Base-by-base conservation (phyloP, 257 asterid genomes). In the Cruciata laevipes region DNA sequence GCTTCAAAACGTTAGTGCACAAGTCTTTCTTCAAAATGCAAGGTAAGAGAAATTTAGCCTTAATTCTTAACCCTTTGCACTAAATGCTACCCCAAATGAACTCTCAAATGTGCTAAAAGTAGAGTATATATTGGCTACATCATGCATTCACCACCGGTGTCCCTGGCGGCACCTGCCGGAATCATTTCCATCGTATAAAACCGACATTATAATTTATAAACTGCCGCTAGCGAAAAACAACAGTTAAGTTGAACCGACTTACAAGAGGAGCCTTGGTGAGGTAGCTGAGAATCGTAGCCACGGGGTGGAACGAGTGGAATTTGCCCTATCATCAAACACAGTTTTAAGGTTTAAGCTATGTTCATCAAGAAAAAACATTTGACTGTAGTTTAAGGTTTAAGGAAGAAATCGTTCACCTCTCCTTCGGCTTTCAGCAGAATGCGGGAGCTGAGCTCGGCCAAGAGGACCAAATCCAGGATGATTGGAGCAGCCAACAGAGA, bases 101-200 rank as follows among this genome's bases (percentile, higher is more conserved):
- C n/a, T n/a, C n/a, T n/a, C n/a, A n/a, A n/a, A n/a, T n/a, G n/a
- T n/a, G n/a, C n/a, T n/a, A n/a, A n/a, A n/a, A n/a, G n/a, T n/a
- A n/a, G n/a, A n/a, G n/a, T n/a, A n/a, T n/a, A n/a, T n/a, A n/a
- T n/a, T n/a, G n/a, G n/a, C n/a, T n/a, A n/a, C n/a, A n/a, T n/a
- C n/a, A n/a, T 0, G 99, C 99, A 74, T 94, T 94, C 79, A 94
- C 99, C 67, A 94, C 99, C 0, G 97, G 99, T 5, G 99, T 94
- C 23, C 97, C 99, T 17, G 97, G 97, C 27, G 99, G 99, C 44
- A 94, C 97, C 97, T 94, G 81, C 18, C 6, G 4, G 18, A 42
- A n/a, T n/a, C n/a, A 37, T 78, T 62, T 47, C 4, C 20, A 17
- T 17, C 51, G 12, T n/a, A n/a, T n/a, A n/a, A n/a, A n/a, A n/a